These are phyloP conservation scores for Leccinum broughii DNA, from an alignment of 768 basidiomycete species.

Conservation along the genomic window DNA sequence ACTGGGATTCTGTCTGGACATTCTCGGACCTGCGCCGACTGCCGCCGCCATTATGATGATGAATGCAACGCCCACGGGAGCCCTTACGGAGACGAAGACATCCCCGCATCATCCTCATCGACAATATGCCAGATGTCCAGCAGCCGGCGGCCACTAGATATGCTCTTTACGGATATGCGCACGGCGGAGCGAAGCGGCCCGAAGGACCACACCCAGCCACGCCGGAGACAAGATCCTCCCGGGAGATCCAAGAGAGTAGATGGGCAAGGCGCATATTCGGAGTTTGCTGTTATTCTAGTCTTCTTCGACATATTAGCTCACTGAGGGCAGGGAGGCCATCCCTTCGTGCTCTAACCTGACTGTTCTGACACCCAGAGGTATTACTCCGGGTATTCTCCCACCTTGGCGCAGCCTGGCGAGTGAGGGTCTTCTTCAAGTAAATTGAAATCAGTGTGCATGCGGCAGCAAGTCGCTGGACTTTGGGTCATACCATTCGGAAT, in stretches of 20 bases:
- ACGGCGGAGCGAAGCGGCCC: neutral
- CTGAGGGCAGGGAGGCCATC: neutral
- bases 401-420: neutral
- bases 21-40: neutral
- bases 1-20: neutral
- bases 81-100: neutral
- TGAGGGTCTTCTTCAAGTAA: neutral
- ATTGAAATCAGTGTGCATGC: neutral
- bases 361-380: neutral
- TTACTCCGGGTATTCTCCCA: neutral
- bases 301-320: neutral
- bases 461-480: neutral
- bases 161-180: neutral
- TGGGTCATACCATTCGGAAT: neutral
- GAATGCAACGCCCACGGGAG: neutral
- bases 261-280: neutral
- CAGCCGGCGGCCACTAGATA: neutral
- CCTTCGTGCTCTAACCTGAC: neutral
- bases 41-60: neutral
- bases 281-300: neutral
- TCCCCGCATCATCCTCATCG: neutral
- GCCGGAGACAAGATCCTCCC: neutral
- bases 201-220: neutral
- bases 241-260: neutral
- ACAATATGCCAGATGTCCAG: neutral